Evolutionary conservation across 2,329 filamentous ascomycete species (phyloP), one percentile per base, ranked within the genome.

Genomic region (Hymenoscyphus linearis): DNA sequence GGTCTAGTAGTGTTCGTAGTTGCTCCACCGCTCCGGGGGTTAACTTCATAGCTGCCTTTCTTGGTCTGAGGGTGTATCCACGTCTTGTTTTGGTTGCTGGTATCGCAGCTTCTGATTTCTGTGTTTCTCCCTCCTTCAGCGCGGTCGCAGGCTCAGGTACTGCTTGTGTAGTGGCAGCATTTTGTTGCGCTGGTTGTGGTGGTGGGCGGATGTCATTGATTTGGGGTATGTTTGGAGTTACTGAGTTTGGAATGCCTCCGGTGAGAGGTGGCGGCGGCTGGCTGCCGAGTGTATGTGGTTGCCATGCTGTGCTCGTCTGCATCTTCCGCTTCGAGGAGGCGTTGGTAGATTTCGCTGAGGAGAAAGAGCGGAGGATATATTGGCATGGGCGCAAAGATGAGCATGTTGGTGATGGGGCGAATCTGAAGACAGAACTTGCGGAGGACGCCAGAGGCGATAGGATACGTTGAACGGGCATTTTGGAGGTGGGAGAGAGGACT

Each of bases 31-130:
- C 95, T 1, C 86, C 78, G 0, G 90, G 84, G 0, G 93, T 93
- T 26, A 99, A 82, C 67, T 85, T 91, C 80, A 99, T 93, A 1
- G 93, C 91, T 0, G 95, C 93, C 16, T 52, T 98, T 61, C 93
- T 86, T 13, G 93, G 84, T 40, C 88, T 83, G 35, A 96, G 80
- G 73, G 88, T 92, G 66, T 82, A 82, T 68, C 83, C 84, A 18
- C 85, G 82, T 69, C 85, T 81, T 36, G 77, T 62, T 35, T 73
- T 55, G 54, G 70, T 63, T 67, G 66, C 31, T 4, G n/a, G 40
- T 22, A 47, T 31, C 31, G 31, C 40, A 12, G 83, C 77, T 70
- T 85, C 85, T 36, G 85, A 77, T 71, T 85, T 87, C 72, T 92
- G 89, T 1, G 86, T 84, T 72, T 90, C 86, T 53, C 75, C 74